Evolutionary conservation across 306 rosid genomes (phyloP), one percentile per base, ranked within the genome.

Genomic region (Sicyos baderoa): DNA sequence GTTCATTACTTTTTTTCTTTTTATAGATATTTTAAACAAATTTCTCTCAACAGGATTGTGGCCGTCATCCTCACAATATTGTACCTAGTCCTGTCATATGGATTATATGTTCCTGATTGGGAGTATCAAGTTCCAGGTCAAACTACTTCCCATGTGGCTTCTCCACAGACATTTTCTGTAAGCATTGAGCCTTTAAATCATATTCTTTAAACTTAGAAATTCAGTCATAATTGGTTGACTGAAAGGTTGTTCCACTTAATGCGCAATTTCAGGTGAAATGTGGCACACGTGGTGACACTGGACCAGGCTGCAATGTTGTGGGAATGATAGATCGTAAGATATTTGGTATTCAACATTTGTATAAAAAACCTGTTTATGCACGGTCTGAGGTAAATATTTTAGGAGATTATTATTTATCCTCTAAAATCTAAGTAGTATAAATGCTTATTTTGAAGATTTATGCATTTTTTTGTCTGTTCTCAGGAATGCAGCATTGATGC

Each of bases 41-140:
- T 42, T 65, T 42, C 45, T 67, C 23, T 23, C 9, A 53, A 57
- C 90, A 94, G 99, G 88, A 68, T 58, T 6, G 80, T 76, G 74
- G 85, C 86, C 72, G 76, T 74, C 79, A 48, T 82, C 77, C 81
- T 94, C 25, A 84, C 81, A n/a, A 47, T 79, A 54, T 1, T 91
- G 7, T 88, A 90, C 76, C 83, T 90, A 68, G 76, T 32, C 64
- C 71, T 90, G 77, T 70, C 80, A 49, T 90, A 88, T 68, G 91
- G 96, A 71, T 37, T 90, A 72, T 80, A 88, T 27, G 96, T 94
- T 79, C 95, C 96, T 56, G 91, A 90, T 80, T 94, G 99, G 99
- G 86, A 81, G 82, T 94, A 85, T 81, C 95, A 74, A 64, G 74
- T 88, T 81, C 81, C 86, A 63, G 63, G 51, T 12, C 83, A 73